phyloP scores from a whole-genome alignment of 345 rosid species.

The Erysimum cheiranthoides region DNA sequence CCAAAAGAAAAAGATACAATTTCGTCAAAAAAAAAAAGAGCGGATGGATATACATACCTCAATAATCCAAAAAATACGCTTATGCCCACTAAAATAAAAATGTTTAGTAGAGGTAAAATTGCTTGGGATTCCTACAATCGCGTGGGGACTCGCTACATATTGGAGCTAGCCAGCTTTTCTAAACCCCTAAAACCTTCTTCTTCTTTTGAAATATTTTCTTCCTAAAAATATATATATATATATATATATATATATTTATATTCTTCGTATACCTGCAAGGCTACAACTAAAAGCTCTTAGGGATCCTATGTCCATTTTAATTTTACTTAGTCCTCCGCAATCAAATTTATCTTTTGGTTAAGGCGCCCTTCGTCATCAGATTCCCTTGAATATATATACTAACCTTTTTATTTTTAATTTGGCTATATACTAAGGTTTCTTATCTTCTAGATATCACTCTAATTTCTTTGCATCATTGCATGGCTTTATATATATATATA shows the following conservation, averaged over 20 bases:
- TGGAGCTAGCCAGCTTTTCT: slow-evolving; percentile 60
- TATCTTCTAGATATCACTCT: slow-evolving; percentile 7
- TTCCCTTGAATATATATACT: neutral
- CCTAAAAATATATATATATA: too few relatives aligned
- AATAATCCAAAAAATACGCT: neutral
- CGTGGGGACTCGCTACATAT: slow-evolving; percentile 54
- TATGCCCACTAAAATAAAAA: neutral
- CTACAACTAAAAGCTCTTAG: slow-evolving; percentile 40
- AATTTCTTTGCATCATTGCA: neutral
- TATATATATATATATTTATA: too few relatives aligned
- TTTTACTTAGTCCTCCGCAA: slow-evolving; percentile 12
- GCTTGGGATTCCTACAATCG: slow-evolving; percentile 68
- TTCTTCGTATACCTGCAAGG: slow-evolving; percentile 40
- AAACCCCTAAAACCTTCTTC: slow-evolving; percentile 45
- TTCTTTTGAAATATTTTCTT: slow-evolving; percentile 27
- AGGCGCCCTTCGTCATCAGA: slow-evolving; percentile 2
- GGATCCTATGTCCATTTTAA: slow-evolving; percentile 70
- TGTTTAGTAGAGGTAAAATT: slow-evolving; percentile 45
- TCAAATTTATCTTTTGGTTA: slow-evolving; percentile 19
- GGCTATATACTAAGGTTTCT: neutral
- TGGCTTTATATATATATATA: neutral
- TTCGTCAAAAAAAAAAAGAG: too few relatives aligned
- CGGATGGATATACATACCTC: too few relatives aligned
- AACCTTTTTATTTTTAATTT: too few relatives aligned
- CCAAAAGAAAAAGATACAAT: neutral